A percentile compares a stretch with the other conserved stretches of the same genome.
phyloP scores from a whole-genome alignment of 805 yeast genomes.

The Lipomyces sp. region DNA sequence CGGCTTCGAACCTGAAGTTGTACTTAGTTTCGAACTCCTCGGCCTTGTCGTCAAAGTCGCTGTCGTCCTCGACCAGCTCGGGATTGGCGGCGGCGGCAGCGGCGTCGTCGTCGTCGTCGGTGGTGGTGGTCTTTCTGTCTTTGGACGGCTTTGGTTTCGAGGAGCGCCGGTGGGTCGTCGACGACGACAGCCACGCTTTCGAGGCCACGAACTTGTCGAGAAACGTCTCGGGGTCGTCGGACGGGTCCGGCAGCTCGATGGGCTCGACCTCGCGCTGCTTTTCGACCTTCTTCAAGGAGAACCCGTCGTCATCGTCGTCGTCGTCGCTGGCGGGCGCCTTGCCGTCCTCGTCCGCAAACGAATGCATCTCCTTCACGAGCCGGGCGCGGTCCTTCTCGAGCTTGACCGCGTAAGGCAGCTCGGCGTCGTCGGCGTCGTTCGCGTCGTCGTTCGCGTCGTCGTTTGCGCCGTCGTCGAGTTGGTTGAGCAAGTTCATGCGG shows the following conservation, averaged over 20 bases:
- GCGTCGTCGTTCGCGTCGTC: slow-evolving; percentile 46
- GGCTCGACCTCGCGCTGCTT: slow-evolving; percentile 38
- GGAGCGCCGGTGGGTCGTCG: not conserved
- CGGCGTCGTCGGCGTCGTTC: slow-evolving; percentile 42
- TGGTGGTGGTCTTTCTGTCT: not conserved
- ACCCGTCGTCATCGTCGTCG: slow-evolving; percentile 45
- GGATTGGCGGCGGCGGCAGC: slow-evolving; percentile 15
- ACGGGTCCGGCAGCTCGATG: slow-evolving; percentile 61
- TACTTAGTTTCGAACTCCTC: slow-evolving; percentile 89
- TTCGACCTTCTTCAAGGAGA: slow-evolving; percentile 59
- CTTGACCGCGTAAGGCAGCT: slow-evolving; percentile 66
- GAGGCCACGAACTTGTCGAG: slow-evolving; percentile 66
- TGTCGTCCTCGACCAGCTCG: slow-evolving; percentile 52
- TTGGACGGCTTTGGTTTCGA: not conserved
- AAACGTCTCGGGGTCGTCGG: slow-evolving; percentile 61
- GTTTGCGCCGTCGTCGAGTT: slow-evolving; percentile 47
- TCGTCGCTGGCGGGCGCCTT: slow-evolving; percentile 48
- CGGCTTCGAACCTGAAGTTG: slow-evolving; percentile 88
- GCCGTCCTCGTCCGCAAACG: slow-evolving; percentile 46
- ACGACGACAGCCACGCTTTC: slow-evolving; percentile 78
- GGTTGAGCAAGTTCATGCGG: slow-evolving; percentile 72
- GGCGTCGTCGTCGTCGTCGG: not conserved
- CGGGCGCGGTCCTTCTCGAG: slow-evolving; percentile 72
- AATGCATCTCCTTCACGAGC: slow-evolving; percentile 72
- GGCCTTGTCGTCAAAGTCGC: slow-evolving; percentile 86